Evolutionary conservation across 352 stramenopile species (phyloP), one percentile per base, ranked within the genome.

Genomic region (Phytophthora cactorum): DNA sequence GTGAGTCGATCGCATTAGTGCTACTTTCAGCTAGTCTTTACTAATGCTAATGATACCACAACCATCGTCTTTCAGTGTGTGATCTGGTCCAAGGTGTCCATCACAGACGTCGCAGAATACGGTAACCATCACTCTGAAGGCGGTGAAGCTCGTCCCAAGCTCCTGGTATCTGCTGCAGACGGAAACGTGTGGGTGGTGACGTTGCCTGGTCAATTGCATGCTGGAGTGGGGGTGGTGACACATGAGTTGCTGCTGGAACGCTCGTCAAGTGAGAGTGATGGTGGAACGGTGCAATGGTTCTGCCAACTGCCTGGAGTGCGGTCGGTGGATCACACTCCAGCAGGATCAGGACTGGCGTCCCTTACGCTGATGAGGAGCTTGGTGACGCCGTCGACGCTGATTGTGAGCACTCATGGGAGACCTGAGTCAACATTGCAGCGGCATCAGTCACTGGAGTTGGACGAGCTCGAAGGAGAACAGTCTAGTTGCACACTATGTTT

Each of bases 381-480:
- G 1, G 39, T 93, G 17, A 74, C 74, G 6, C 85, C 85, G 7
- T 81, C 85, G 4, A 90, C 75, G 3, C 50, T 90, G n/a, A 46
- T 86, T 39, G 62, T 68, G 28, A 72, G 52, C 14, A 52, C 54
- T 52, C 17, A 29, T 34, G 31, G 51, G 1, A 57, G 46, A 32
- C 22, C 6, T 1, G 29, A 36, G 12, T 59, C 49, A 0, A 45
- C 44, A 14, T 15, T 59, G 54, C 34, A 54, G 25, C 50, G 41
- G n/a, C 56, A 68, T 3, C 52, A 51, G 29, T 51, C 36, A 2
- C 36, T 58, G 32, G 51, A 93, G 45, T 45, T 93, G 7, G 74
- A 89, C 1, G 75, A 76, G 10, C 59, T 93, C 1, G 86, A 93
- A 70, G 86, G 74, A 2, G 80, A 93, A 22, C 82, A 88, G n/a